Evolutionary conservation across 148 eudicot species (phyloP).

Genomic region (Agrostemma githago): DNA sequence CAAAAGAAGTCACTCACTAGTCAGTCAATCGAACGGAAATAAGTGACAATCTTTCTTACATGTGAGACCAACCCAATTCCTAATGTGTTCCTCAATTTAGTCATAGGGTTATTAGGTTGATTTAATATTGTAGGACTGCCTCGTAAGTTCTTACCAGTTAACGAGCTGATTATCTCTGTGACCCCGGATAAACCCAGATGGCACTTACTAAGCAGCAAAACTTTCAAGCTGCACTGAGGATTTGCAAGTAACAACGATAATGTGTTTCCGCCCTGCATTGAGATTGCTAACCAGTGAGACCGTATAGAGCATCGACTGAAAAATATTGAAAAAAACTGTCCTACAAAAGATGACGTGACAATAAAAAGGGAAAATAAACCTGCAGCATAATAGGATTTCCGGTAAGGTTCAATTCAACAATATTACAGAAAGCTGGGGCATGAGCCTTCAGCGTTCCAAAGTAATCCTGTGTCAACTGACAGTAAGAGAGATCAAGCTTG

Average conservation of each 20-base stretch:
- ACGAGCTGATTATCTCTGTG: constrained; percentile 47
- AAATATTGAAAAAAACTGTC: not conserved
- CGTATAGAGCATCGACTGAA: not conserved
- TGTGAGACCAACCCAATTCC: not conserved
- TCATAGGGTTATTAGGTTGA: no score
- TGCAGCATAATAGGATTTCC: constrained; percentile 67
- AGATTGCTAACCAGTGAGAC: constrained; percentile 17
- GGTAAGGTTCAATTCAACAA: constrained; percentile 68
- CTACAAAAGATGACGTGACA: not conserved
- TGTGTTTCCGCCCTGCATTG: constrained; percentile 57
- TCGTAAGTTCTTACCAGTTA: constrained; percentile 40
- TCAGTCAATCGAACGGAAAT: not conserved
- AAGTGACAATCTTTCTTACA: not conserved
- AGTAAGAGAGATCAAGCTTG: constrained; percentile 74
- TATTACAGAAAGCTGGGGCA: constrained; percentile 38
- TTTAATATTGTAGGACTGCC: no score
- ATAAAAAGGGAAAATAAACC: constrained; percentile 36
- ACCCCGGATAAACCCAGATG: constrained; percentile 58
- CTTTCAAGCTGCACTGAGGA: constrained; percentile 53
- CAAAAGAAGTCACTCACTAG: constrained; percentile 14
- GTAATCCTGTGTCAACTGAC: constrained; percentile 56
- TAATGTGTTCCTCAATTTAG: no score
- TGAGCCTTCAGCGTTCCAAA: constrained; percentile 37
- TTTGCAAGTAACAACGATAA: constrained; percentile 51
- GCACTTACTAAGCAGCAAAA: constrained; percentile 62